Conservation (phyloP, 1,284 basidiomycete species). For the Hemileia vastatrix region DNA sequence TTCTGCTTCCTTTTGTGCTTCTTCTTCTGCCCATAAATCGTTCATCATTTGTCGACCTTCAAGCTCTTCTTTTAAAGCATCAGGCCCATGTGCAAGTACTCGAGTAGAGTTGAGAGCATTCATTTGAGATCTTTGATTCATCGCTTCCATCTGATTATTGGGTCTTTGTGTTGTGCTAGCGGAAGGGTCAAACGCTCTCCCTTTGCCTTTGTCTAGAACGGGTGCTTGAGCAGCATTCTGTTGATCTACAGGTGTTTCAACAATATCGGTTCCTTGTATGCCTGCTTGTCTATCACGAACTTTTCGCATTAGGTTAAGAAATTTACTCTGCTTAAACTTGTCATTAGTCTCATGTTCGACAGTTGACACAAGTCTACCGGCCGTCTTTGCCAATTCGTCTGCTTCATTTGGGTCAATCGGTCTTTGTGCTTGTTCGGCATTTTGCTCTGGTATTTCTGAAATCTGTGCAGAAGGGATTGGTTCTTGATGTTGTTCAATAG, state of each 20-base stretch:
- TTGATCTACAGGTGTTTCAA: constrained; percentile 48
- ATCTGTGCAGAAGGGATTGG: too few species aligned
- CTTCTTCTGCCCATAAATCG: constrained; percentile 41
- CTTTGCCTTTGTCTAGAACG: constrained; percentile 31
- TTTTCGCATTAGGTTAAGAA: constrained; percentile 75
- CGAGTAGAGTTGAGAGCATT: constrained; percentile 9
- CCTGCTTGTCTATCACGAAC: constrained; percentile 69
- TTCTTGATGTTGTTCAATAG: too few species aligned
- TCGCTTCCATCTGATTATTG: constrained; percentile 45
- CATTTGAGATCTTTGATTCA: constrained; percentile 26
- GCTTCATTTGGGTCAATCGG: too few species aligned
- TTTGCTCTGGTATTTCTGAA: too few species aligned
- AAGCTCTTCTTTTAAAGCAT: constrained; percentile 4
- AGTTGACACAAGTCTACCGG: constrained; percentile 1
- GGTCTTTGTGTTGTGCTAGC: too few species aligned
- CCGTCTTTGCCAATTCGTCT: constrained; percentile 6
- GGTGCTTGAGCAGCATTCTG: constrained; percentile 1
- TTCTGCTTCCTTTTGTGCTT: constrained; percentile 31
- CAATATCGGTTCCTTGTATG: constrained; percentile 69
- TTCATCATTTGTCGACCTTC: constrained; percentile 25
- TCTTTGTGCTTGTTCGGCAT: too few species aligned
- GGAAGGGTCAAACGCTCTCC: constrained; percentile 15
- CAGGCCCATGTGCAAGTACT: too few species aligned
- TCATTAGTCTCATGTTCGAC: constrained; percentile 53
- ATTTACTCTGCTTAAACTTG: constrained; percentile 80